phyloP scores from a whole-genome alignment of 306 rosid species.

The Castanea crenata region DNA sequence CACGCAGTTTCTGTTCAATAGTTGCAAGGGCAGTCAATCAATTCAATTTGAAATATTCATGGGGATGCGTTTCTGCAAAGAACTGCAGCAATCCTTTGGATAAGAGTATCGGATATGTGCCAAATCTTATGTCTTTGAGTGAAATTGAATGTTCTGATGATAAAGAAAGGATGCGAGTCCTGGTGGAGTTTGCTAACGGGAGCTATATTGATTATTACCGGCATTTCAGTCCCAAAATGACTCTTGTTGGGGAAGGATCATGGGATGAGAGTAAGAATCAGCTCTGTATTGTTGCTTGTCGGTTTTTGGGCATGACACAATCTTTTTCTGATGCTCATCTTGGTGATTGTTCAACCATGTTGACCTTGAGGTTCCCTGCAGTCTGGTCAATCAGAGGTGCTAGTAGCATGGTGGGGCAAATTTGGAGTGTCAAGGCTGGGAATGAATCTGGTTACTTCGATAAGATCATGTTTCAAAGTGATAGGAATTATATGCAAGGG shows the following conservation, averaged over 20 bases:
- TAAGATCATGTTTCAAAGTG: constrained; percentile 29
- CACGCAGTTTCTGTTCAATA: constrained; percentile 29
- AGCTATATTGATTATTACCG: neutral
- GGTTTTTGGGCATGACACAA: constrained; percentile 12
- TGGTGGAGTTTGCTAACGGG: constrained; percentile 23
- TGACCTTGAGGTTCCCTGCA: constrained; percentile 41
- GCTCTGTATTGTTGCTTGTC: constrained; percentile 39
- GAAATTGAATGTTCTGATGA: constrained; percentile 27
- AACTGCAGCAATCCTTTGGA: constrained; percentile 46
- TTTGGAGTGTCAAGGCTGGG: constrained; percentile 54
- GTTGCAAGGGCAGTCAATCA: constrained; percentile 5
- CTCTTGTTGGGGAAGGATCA: constrained; percentile 52
- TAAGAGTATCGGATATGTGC: constrained; percentile 24
- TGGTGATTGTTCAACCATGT: constrained; percentile 51
- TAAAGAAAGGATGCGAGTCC: constrained; percentile 21
- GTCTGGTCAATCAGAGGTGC: constrained; percentile 46
- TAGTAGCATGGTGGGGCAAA: constrained; percentile 41
- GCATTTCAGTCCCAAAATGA: constrained; percentile 29
- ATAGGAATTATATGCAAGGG: neutral
- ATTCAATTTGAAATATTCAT: constrained; percentile 39
- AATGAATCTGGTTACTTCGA: constrained; percentile 38
- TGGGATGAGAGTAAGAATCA: constrained; percentile 50
- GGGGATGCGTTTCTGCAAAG: constrained; percentile 37
- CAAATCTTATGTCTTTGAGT: constrained; percentile 29
- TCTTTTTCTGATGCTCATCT: constrained; percentile 38